phyloP scores from a whole-genome alignment of 192 early-diverging fungal species.

The Gigaspora rosea region DNA sequence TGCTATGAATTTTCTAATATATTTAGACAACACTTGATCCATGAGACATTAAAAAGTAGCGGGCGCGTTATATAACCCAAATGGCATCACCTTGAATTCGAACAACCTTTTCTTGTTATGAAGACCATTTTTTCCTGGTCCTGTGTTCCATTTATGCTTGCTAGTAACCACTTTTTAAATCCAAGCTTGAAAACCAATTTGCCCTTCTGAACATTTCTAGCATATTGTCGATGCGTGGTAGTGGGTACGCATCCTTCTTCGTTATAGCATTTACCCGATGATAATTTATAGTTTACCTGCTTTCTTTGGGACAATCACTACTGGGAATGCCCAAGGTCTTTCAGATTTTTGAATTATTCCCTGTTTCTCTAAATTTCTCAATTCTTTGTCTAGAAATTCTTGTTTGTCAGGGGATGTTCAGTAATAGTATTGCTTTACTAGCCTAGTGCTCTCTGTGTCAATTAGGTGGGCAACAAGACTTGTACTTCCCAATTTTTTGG shows the following conservation, averaged over 20 bases:
- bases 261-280: slow-evolving; percentile 43
- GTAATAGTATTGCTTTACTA: too few relatives aligned
- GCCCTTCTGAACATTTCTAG: slow-evolving; percentile 29
- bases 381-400: too few relatives aligned
- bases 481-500: too few relatives aligned
- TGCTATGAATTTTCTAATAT: not conserved
- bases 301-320: slow-evolving; percentile 46
- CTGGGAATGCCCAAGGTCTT: slow-evolving; percentile 35
- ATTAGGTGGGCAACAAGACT: too few relatives aligned
- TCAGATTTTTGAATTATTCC: not conserved
- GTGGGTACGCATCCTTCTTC: slow-evolving; percentile 38
- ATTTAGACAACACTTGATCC: not conserved
- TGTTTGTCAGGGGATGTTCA: too few relatives aligned
- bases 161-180: slow-evolving; percentile 22
- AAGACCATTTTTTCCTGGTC: slow-evolving; percentile 39
- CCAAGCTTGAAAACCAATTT: slow-evolving; percentile 30
- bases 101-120: slow-evolving; percentile 36
- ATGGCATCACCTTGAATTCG: slow-evolving; percentile 36
- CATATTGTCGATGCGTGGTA: slow-evolving; percentile 43
- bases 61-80: not conserved
- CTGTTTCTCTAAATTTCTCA: not conserved
- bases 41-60: not conserved
- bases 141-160: slow-evolving; percentile 17
- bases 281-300: slow-evolving; percentile 46
- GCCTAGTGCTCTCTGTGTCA: too few relatives aligned